Base-by-base conservation (phyloP, 148 eudicot species). In the Fagopyrum esculentum region DNA sequence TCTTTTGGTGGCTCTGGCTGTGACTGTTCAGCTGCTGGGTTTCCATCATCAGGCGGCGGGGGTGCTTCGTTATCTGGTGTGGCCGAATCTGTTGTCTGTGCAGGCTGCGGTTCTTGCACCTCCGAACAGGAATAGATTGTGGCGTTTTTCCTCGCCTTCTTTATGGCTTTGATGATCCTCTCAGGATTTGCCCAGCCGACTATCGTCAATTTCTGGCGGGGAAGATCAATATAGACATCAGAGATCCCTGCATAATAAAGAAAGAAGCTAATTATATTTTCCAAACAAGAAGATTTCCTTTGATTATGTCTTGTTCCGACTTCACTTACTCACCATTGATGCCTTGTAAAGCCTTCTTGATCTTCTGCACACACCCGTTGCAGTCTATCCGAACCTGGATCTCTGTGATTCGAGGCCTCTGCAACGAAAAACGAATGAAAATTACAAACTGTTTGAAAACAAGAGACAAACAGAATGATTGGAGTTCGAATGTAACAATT, bases 321-420 rank as follows among this genome's bases (percentile, higher is more conserved):
- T 40, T 66, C 47, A 66, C 71, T 66, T 66, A 66, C 71, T 81
- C 79, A 90, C 98, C 98, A 73, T 84, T 78, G 68, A 94, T 85
- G 54, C 97, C 87, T 72, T 88, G 83, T 6, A 94, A 80, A 45
- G 96, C 97, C 83, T 90, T 94, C 84, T 91, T 94, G 80, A 94
- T 82, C 88, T 94, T 94, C 82, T 91, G 97, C 71, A 94, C 91
- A 26, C 98, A 94, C 46, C 98, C 98, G 73, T 94, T 94, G 73
- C 97, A 94, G 86, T 94, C 98, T 82, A 94, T 88, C 7, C 98
- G 84, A 70, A 94, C 96, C 73, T 87, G 73, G 74, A 94, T 88
- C 86, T 91, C 96, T 0, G 92, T 94, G 74, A 94, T 81, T 71
- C 83, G 78, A 51, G 98, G 87, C 77, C 87, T 88, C 97, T 94